Evolutionary conservation across 2,329 filamentous ascomycete genomes (phyloP).

Genomic region (Colletotrichum salicis): DNA sequence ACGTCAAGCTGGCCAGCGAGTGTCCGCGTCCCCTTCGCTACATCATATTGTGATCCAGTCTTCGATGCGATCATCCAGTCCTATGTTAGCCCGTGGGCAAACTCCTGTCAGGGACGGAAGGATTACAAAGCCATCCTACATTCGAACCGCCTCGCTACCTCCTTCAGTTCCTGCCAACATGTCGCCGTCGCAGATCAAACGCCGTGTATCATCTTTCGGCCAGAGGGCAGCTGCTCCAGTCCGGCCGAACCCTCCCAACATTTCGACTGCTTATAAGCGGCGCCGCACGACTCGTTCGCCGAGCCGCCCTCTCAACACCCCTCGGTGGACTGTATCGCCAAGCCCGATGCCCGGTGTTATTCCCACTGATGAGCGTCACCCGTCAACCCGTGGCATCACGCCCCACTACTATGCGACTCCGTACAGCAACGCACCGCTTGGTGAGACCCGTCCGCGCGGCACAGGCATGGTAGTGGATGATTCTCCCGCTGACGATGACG

Average conservation of each 20-base stretch:
- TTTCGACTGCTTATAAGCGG: constrained; percentile 47
- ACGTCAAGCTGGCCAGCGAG: constrained; percentile 53
- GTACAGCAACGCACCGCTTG: constrained; percentile 69
- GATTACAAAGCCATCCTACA: constrained; percentile 57
- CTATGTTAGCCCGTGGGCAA: constrained; percentile 49
- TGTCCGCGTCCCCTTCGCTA: constrained; percentile 55
- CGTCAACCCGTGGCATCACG: constrained; percentile 54
- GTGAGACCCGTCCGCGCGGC: constrained; percentile 49
- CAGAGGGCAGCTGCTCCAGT: constrained; percentile 31
- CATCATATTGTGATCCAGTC: constrained; percentile 51
- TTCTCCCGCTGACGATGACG: constrained; percentile 44
- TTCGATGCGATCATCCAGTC: constrained; percentile 48
- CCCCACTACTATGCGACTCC: constrained; percentile 82
- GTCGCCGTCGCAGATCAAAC: constrained; percentile 54
- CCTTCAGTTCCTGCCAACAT: constrained; percentile 48
- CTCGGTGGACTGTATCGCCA: constrained; percentile 63
- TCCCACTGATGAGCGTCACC: constrained; percentile 46
- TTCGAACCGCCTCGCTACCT: constrained; percentile 66
- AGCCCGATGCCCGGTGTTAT: constrained; percentile 52
- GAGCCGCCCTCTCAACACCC: constrained; percentile 63
- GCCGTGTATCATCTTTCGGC: constrained; percentile 58
- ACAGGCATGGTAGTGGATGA: constrained; percentile 31
- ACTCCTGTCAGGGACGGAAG: constrained; percentile 55
- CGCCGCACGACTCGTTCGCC: constrained; percentile 68
- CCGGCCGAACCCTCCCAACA: constrained; percentile 43